Conservation (phyloP, 2,329 filamentous ascomycete genomes). For the Didymella exigua region DNA sequence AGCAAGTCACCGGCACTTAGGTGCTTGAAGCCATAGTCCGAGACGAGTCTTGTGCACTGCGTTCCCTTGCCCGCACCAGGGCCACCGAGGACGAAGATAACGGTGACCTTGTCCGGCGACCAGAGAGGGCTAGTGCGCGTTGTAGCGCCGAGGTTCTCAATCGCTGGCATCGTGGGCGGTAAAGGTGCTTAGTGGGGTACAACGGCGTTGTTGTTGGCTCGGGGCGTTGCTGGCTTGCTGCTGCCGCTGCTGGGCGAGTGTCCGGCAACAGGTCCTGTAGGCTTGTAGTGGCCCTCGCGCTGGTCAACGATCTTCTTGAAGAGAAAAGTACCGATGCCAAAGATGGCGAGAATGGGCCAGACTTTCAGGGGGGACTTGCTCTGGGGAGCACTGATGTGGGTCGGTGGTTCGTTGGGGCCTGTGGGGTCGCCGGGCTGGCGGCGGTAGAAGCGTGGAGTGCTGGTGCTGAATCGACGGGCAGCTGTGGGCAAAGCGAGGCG, state of each 20-base stretch:
- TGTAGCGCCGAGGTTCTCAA: conserved; percentile 45
- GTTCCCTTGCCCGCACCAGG: conserved; percentile 97
- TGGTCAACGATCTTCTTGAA: conserved; percentile 56
- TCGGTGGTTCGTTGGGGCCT: conserved; percentile 47
- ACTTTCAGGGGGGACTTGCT: conserved; percentile 50
- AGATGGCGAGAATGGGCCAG: conserved; percentile 56
- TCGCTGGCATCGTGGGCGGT: conserved; percentile 44
- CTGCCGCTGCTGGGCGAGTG: conserved; percentile 36
- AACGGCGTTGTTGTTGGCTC: conserved; percentile 14
- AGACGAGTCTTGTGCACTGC: conserved; percentile 86
- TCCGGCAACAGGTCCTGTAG: conserved; percentile 37
- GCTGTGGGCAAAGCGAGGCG: conserved; percentile 14
- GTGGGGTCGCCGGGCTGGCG: conserved; percentile 45
- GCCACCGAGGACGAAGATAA: conserved; percentile 94
- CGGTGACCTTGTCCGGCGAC: conserved; percentile 77
- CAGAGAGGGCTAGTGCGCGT: conserved; percentile 71
- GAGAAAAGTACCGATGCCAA: conserved; percentile 52
- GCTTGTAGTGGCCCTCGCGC: conserved; percentile 47
- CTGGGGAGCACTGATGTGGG: conserved; percentile 39
- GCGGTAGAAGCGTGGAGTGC: conserved; percentile 32
- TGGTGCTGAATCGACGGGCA: conserved; percentile 35
- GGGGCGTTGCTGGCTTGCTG: conserved; percentile 22
- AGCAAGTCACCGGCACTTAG: conserved; percentile 92
- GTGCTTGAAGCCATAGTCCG: conserved; percentile 88
- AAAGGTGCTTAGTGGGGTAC: conserved; percentile 36